A percentile compares a stretch with the other conserved stretches of the same genome.
Evolutionary conservation across 2,329 filamentous ascomycete genomes (phyloP).

Genomic region (Trichocomaceae sp.): DNA sequence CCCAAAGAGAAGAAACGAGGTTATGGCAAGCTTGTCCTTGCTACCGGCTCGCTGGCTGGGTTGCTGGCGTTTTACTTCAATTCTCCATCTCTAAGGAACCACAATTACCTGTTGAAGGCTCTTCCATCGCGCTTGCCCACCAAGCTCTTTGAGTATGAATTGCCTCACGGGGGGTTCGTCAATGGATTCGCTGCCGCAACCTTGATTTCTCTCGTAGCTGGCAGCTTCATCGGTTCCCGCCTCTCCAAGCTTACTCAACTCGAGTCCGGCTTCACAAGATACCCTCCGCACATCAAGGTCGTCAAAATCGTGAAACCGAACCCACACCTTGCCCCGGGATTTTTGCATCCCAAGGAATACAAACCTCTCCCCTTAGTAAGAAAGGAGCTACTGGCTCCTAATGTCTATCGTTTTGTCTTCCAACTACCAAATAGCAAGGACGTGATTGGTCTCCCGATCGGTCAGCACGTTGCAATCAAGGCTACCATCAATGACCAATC

Average conservation of each 20-base stretch:
- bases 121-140: too few species aligned
- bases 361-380: background rate
- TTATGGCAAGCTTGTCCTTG: background rate
- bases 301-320: background rate
- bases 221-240: background rate
- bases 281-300: background rate
- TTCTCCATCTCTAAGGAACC: too few species aligned
- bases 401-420: conserved; percentile 3
- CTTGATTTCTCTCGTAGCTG: background rate
- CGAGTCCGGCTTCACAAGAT: conserved; percentile 4
- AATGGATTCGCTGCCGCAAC: background rate
- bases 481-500: conserved; percentile 42
- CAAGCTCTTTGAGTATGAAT: too few species aligned
- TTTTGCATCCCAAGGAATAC: conserved; percentile 1
- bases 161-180: too few species aligned
- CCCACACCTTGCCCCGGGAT: background rate
- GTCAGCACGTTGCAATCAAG: conserved; percentile 52
- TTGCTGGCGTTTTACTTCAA: too few species aligned
- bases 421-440: conserved; percentile 39
- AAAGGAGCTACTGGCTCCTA: background rate
- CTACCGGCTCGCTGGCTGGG: too few species aligned
- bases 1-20: background rate
- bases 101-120: too few species aligned
- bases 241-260: conserved; percentile 1
- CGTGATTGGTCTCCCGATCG: conserved; percentile 50